phyloP scores from a whole-genome alignment of 228 moss, liverwort and hornwort species.

The Sphagnum fallax region DNA sequence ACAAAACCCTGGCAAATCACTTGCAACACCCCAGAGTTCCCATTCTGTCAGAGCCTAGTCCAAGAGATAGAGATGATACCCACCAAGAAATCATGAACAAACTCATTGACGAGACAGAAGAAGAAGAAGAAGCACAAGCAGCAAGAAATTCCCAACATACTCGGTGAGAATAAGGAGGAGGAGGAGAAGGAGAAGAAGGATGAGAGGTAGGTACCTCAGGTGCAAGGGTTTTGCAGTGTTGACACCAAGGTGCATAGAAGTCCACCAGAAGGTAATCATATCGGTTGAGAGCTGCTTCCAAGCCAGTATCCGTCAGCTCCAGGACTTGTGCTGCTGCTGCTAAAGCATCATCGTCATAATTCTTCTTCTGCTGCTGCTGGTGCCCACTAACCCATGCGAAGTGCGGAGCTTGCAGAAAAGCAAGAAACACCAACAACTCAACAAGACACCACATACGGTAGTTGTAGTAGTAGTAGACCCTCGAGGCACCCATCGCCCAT shows the following conservation, averaged over 20 bases:
- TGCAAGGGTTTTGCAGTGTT: constrained; percentile 62
- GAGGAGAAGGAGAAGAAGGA: background rate
- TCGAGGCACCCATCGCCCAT: no score
- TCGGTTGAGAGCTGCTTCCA: constrained; percentile 42
- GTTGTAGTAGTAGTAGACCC: no score
- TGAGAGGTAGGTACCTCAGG: constrained; percentile 28
- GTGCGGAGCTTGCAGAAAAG: no score
- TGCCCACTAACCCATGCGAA: no score
- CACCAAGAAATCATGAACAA: background rate
- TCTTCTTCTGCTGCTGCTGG: no score
- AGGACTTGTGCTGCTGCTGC: constrained; percentile 16
- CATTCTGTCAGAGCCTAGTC: background rate
- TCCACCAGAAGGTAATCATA: constrained; percentile 68
- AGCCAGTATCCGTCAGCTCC: constrained; percentile 53
- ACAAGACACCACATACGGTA: no score
- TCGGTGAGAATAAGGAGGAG: background rate
- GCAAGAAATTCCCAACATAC: no score
- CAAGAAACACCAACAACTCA: no score
- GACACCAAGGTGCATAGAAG: constrained; percentile 90
- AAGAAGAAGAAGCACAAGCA: background rate
- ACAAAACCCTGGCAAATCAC: background rate
- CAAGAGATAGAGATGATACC: background rate
- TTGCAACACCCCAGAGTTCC: background rate
- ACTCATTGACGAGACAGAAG: background rate
- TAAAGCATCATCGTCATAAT: no score